Evolutionary conservation across 2,329 filamentous ascomycete species (phyloP), one percentile per base, ranked within the genome.

Genomic region (Aureobasidium vineae): DNA sequence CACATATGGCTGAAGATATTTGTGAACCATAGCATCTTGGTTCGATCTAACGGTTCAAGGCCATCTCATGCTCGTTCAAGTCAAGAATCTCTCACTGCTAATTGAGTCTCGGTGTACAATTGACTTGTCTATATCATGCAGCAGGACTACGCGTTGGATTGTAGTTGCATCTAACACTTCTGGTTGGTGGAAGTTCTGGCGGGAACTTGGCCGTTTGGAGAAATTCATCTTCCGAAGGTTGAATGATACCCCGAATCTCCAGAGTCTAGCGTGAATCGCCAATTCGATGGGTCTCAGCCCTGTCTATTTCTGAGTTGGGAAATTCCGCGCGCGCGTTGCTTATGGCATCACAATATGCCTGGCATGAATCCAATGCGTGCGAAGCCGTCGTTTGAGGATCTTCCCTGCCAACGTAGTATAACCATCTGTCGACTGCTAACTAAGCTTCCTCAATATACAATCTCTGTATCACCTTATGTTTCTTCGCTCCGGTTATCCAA

Each of bases 181-280:
- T 59, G 54, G 54, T 59, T 59, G 54, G 54, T 59, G 54, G 54
- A 59, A 59, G 40, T 57, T 57, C 53, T 36, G 28, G 21, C 53
- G 38, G 36, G 19, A 56, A 59, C 40, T 59, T 45, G 54, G 8
- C 54, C 54, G 40, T 45, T 43, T 59, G 16, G 38, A 45, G 54
- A 43, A 56, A 56, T 41, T 56, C 8, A 28, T 41, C 53, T 56
- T 28, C 21, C 53, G 53, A 56, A 31, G 54, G 40, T 45, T 31
- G 33, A 13, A 36, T 36, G n/a, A 26, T 21, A 33, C 54, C 54
- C 54, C 40, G 54, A 59, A 21, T 59, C 40, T 45, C 54, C 40
- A 59, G 28, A 40, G 15, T 28, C 53, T 56, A 56, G 53, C 53
- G 53, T 28, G 36, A 41, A 28, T 19, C 33, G 26, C 13, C 53